Evolutionary conservation across 768 basidiomycete species (phyloP), one percentile per base, ranked within the genome.

Genomic region (Pholiota microspora): DNA sequence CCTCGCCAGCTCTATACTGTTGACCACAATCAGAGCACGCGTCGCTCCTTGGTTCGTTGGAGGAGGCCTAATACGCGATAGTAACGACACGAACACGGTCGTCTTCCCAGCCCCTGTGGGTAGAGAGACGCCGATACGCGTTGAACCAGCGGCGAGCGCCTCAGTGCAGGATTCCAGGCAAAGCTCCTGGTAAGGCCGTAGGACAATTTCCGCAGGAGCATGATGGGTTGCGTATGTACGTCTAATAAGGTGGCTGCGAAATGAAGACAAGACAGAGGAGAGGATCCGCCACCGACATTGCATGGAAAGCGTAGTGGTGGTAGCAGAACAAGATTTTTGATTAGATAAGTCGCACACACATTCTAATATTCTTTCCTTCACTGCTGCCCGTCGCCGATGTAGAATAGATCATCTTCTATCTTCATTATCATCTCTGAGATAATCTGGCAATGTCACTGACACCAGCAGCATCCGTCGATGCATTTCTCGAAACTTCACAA

Each of bases 101-200:
- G 95, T 98, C 71, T 98, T 98, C 3, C 85, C 85, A 15, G 90
- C 82, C 23, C 92, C 93, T 28, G 92, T 92, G 38, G 93, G 92
- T 4, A 92, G 71, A 6, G 89, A 92, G 18, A 93, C 88, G 13
- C 91, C 92, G 15, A 94, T 86, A 25, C 92, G 84, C 6, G 85
- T 81, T 42, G 71, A 71, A n/a, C 93, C 92, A 24, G 75, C 68
- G 18, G 71, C 65, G 13, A 96, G 73, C 7, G 94, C 90, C 16
- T 83, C 80, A 1, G 84, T 71, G 67, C 94, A 95, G 3, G 89
- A 84, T 12, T 83, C 73, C 24, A 98, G 74, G 65, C 92, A 94
- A 7, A 81, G 76, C 58, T 89, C 81, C 64, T 98, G 95, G 67
- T 98, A 98, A 0, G 94, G 93, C n/a, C 95, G 80, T 24, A 94